Evolutionary conservation across 2,329 filamentous ascomycete genomes (phyloP).

Genomic region (Coniochaeta hoffmannii): DNA sequence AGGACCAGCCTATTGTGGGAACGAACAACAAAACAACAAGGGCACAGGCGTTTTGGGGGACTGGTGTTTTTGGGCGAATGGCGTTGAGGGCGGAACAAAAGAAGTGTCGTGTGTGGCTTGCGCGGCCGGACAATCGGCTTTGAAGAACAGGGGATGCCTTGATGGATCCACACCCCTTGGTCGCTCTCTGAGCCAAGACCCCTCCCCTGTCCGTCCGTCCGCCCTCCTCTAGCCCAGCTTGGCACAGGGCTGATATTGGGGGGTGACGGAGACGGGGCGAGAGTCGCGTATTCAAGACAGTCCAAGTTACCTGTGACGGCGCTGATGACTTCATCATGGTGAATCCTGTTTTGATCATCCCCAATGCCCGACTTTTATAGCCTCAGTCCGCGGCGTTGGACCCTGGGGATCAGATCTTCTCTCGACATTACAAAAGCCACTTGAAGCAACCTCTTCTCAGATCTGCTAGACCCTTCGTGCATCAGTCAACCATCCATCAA

Average conservation of each 20-base stretch:
- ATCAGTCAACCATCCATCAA: neutral
- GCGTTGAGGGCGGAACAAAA: neutral
- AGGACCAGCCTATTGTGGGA: neutral
- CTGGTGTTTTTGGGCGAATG: neutral
- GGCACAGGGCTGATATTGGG: constrained; percentile 1
- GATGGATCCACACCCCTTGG: constrained; percentile 1
- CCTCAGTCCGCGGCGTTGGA: constrained; percentile 7
- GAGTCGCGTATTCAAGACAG: neutral
- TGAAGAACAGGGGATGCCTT: neutral
- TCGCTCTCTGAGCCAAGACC: neutral
- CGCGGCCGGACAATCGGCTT: neutral
- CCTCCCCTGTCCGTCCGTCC: neutral
- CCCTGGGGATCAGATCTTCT: constrained; percentile 6
- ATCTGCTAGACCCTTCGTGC: constrained; percentile 4
- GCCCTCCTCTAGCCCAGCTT: neutral
- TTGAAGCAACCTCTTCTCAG: neutral
- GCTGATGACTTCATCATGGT: constrained; percentile 20
- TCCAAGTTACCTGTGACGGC: neutral
- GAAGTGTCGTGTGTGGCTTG: neutral
- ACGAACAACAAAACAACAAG: neutral
- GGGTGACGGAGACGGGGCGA: neutral
- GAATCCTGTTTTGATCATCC: constrained; percentile 13
- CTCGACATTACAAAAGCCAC: neutral
- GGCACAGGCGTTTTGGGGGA: neutral
- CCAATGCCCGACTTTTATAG: constrained; percentile 12